These are phyloP conservation scores for Vigna mungo DNA, from an alignment of 306 rosid genomes.

Conservation along the genomic window DNA sequence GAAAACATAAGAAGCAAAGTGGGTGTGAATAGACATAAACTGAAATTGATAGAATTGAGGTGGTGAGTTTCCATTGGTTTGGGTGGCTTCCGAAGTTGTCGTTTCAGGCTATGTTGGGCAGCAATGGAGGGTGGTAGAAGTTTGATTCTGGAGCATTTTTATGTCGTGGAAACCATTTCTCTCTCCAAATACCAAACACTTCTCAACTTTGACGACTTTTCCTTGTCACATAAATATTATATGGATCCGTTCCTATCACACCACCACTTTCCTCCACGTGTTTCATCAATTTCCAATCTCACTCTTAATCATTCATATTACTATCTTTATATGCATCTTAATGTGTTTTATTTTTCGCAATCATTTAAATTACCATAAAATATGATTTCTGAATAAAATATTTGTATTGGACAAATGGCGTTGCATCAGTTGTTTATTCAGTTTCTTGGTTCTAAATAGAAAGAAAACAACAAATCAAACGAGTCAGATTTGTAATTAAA, in stretches of 20 bases:
- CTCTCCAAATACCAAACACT: neutral
- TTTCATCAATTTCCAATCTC: slow-evolving; percentile 32
- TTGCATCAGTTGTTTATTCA: neutral
- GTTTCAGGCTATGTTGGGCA: slow-evolving; percentile 25
- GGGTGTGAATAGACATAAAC: slow-evolving; percentile 21
- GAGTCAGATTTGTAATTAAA: slow-evolving; percentile 19
- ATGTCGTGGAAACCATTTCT: slow-evolving; percentile 44
- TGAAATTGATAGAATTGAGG: neutral
- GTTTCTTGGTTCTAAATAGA: neutral
- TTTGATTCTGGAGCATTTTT: slow-evolving; percentile 23
- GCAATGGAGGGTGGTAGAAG: neutral
- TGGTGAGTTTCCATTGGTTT: slow-evolving; percentile 43
- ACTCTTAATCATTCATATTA: neutral
- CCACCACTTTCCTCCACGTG: slow-evolving; percentile 43
- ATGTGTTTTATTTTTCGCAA: neutral
- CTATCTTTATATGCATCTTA: too few species aligned
- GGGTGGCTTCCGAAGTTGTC: slow-evolving; percentile 10
- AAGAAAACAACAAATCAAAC: slow-evolving; percentile 3
- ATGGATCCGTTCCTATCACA: slow-evolving; percentile 13
- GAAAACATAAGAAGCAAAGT: neutral
- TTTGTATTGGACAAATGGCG: neutral
- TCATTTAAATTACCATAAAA: neutral
- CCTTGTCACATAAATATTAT: slow-evolving; percentile 14
- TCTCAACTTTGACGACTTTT: slow-evolving; percentile 43
- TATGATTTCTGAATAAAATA: neutral